phyloP scores from a whole-genome alignment of 352 stramenopile species.

The Pythium sukuiense region DNA sequence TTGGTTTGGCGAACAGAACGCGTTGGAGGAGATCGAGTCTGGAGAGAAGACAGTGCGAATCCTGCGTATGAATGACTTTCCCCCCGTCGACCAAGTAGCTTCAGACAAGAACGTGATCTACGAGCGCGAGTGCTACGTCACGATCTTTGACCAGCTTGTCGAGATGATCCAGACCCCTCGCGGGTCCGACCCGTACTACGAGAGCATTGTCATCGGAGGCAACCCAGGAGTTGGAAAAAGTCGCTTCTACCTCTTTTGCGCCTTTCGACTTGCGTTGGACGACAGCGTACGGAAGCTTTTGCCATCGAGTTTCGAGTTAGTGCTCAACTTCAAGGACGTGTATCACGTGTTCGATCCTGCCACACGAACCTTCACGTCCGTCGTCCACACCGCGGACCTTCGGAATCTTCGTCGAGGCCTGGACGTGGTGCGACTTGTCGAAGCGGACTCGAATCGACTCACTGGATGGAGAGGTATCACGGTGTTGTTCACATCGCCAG shows the following conservation, averaged over 20 bases:
- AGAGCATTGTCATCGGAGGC: neutral
- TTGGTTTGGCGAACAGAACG: neutral
- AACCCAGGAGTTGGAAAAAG: neutral
- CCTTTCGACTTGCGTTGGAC: neutral
- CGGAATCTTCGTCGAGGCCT: neutral
- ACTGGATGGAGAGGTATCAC: neutral
- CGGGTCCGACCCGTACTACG: neutral
- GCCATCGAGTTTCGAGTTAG: neutral
- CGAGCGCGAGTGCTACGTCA: neutral
- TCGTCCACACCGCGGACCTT: neutral
- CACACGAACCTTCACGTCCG: neutral
- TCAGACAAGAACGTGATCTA: neutral
- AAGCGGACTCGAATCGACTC: neutral
- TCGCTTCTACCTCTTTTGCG: neutral
- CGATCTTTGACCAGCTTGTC: neutral
- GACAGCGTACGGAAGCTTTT: neutral
- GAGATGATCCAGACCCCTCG: neutral
- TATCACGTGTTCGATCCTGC: neutral
- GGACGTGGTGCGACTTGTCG: neutral
- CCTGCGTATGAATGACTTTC: neutral
- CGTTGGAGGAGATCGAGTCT: neutral
- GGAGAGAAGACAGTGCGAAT: neutral
- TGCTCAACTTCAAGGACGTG: neutral
- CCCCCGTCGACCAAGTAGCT: neutral
- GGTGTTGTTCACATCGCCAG: neutral